phyloP scores from a whole-genome alignment of 1,284 basidiomycete species.

The Blastosporella zonata region DNA sequence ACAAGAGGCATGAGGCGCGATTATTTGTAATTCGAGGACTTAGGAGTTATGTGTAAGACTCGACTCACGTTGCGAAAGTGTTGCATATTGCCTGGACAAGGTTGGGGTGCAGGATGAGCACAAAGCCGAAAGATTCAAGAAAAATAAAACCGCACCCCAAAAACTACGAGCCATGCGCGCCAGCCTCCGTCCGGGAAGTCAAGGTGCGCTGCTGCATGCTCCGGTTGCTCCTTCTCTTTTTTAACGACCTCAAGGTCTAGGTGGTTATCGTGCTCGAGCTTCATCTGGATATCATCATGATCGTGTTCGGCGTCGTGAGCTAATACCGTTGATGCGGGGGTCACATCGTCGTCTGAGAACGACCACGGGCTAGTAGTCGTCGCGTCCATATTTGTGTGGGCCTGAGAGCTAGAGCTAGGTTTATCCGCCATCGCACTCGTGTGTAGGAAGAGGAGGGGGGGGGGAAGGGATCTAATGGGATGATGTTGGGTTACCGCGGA shows the following conservation, averaged over 20 bases:
- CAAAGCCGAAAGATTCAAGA: neutral
- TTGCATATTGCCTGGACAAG: conserved; percentile 38
- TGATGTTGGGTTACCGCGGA: neutral
- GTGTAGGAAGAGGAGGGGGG: neutral
- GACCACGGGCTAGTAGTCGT: neutral
- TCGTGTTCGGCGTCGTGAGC: neutral
- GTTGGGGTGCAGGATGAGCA: conserved; percentile 3
- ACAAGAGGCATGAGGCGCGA: neutral
- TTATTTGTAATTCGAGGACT: conserved; percentile 1
- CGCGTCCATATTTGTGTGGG: neutral
- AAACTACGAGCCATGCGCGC: conserved; percentile 49
- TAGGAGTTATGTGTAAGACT: too few relatives aligned
- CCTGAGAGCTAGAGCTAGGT: neutral
- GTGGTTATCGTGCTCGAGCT: conserved; percentile 1
- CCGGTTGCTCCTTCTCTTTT: neutral
- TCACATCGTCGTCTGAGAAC: conserved; percentile 7
- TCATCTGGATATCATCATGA: neutral
- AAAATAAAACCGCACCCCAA: conserved; percentile 36
- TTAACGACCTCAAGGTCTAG: neutral
- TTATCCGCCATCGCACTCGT: neutral
- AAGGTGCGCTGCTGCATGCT: conserved; percentile 5
- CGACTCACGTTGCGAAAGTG: conserved; percentile 43
- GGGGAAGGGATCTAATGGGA: neutral
- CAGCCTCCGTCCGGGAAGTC: conserved; percentile 48
- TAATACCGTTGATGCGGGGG: conserved; percentile 1